phyloP scores from a whole-genome alignment of 2,329 filamentous ascomycete species.

The Myriosclerotinia curreyana region DNA sequence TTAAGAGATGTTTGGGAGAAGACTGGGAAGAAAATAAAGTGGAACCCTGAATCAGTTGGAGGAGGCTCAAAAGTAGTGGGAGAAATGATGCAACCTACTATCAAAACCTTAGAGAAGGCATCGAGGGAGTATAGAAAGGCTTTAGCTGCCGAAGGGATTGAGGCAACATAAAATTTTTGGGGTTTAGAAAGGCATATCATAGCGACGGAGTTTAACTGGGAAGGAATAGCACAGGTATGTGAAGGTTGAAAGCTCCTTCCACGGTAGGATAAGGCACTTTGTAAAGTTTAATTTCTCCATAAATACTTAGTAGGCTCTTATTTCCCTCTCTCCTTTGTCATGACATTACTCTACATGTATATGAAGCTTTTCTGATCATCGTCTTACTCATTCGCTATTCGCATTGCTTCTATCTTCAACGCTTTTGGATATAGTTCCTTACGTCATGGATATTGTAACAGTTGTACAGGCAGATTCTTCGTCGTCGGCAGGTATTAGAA shows the following conservation, averaged over 20 bases:
- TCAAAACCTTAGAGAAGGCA: constrained; percentile 68
- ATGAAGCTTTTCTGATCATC: constrained; percentile 14
- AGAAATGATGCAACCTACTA: constrained; percentile 71
- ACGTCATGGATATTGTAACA: constrained; percentile 29
- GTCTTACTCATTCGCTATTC: constrained; percentile 12
- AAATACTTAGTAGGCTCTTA: neutral
- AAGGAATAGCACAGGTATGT: constrained; percentile 25
- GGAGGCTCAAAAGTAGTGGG: constrained; percentile 76
- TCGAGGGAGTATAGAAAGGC: constrained; percentile 68
- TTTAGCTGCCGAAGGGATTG: constrained; percentile 56
- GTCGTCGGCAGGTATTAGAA: constrained; percentile 22
- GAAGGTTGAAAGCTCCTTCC: constrained; percentile 5
- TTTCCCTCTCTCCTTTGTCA: neutral
- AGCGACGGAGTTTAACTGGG: constrained; percentile 34
- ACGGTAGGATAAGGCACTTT: neutral
- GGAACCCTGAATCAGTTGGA: constrained; percentile 64
- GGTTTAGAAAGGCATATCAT: constrained; percentile 25
- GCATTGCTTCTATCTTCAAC: constrained; percentile 14
- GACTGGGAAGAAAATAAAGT: constrained; percentile 70
- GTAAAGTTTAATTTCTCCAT: constrained; percentile 10
- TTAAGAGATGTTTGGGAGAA: constrained; percentile 67
- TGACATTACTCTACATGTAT: neutral
- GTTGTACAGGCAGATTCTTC: constrained; percentile 22
- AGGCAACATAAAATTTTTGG: constrained; percentile 26
- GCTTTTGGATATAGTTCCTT: constrained; percentile 26